Percentiles rank a stretch among this genome's conserved stretches.
Conservation (phyloP, 805 yeast species). For the Sugiyamaella qingdaonensis region DNA sequence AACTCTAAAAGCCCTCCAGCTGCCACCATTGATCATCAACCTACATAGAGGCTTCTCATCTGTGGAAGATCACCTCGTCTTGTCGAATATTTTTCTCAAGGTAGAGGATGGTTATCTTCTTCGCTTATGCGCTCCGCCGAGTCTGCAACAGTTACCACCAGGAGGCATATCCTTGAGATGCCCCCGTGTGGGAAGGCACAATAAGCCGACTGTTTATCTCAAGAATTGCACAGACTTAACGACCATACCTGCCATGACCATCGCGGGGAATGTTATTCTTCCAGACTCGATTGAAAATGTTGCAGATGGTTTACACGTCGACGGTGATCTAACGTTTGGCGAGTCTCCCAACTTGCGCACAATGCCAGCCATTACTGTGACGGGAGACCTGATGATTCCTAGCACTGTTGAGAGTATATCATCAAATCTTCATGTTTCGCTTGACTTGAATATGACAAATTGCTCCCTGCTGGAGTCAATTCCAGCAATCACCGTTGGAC, state of each 20-base stretch:
- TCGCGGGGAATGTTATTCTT: not conserved
- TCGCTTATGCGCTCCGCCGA: too few relatives aligned
- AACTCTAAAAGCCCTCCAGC: too few relatives aligned
- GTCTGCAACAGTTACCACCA: too few relatives aligned
- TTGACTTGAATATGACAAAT: not conserved
- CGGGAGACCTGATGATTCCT: not conserved
- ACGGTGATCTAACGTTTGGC: not conserved
- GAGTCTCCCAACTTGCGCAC: not conserved
- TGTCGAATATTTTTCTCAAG: too few relatives aligned
- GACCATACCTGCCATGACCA: not conserved
- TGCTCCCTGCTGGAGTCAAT: not conserved
- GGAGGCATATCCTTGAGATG: too few relatives aligned
- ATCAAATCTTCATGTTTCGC: not conserved
- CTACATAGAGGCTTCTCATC: too few relatives aligned
- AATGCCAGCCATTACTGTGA: not conserved
- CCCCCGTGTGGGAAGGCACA: too few relatives aligned
- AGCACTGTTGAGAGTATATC: not conserved
- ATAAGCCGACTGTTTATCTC: too few relatives aligned
- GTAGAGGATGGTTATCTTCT: too few relatives aligned
- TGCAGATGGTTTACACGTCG: not conserved
- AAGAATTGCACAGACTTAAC: not conserved
- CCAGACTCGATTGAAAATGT: not conserved
- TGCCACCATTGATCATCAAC: too few relatives aligned
- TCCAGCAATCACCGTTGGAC: not conserved
- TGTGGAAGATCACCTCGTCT: too few relatives aligned